Percentiles rank a stretch among this genome's conserved stretches.
These are phyloP conservation scores for Paralagenidium karlingii DNA, from an alignment of 352 stramenopile species.

Conservation along the genomic window DNA sequence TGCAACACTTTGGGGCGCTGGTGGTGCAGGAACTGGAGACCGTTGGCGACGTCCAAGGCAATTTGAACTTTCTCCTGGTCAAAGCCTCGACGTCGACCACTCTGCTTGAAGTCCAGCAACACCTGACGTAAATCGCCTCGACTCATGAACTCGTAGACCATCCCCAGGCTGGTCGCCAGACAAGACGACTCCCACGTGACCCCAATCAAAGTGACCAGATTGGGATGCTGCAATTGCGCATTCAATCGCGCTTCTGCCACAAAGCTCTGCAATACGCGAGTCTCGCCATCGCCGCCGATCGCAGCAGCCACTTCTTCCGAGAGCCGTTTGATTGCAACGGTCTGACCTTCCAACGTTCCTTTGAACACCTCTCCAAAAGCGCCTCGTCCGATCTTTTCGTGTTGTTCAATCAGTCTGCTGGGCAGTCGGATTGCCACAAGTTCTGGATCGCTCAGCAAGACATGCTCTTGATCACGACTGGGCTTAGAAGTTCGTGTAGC, in stretches of 20 bases:
- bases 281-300: too few relatives aligned
- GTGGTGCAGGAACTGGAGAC: conserved; percentile 29
- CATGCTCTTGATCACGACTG: too few relatives aligned
- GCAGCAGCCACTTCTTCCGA: too few relatives aligned
- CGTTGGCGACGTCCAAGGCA: conserved; percentile 13
- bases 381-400: too few relatives aligned
- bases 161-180: conserved; percentile 35
- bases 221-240: conserved; percentile 44
- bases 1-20: conserved; percentile 33
- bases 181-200: conserved; percentile 48
- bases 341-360: conserved; percentile 56
- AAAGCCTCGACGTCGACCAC: too few relatives aligned
- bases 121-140: conserved; percentile 41
- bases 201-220: conserved; percentile 78
- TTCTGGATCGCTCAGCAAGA: too few relatives aligned
- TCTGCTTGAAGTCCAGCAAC: too few relatives aligned
- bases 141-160: conserved; percentile 66
- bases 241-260: too few relatives aligned
- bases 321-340: conserved; percentile 74
- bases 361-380: conserved; percentile 73
- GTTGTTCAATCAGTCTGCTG: too few relatives aligned
- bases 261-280: too few relatives aligned
- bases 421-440: too few relatives aligned
- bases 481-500: too few relatives aligned
- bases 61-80: conserved; percentile 29